A percentile compares a stretch with the other conserved stretches of the same genome.
Evolutionary conservation across 148 eudicot genomes (phyloP).

Genomic region (Spergularia bocconei): DNA sequence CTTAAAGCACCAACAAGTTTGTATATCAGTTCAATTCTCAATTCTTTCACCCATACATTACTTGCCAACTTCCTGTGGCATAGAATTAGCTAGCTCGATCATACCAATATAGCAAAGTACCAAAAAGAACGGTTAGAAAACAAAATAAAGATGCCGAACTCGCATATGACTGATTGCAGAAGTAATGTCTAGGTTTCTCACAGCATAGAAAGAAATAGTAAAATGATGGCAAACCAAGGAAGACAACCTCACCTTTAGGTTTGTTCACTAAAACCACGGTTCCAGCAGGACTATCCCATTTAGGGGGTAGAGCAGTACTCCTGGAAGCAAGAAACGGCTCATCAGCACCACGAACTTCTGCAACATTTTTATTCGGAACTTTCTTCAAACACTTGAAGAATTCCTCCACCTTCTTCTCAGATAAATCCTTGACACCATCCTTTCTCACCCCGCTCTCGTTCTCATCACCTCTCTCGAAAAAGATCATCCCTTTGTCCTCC

Average conservation of each 20-base stretch:
- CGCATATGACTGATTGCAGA: background rate
- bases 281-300: slow-evolving; percentile 82
- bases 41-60: background rate
- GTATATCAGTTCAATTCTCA: background rate
- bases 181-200: background rate
- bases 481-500: slow-evolving; percentile 61
- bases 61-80: background rate
- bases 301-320: slow-evolving; percentile 69
- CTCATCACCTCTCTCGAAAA: slow-evolving; percentile 53
- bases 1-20: background rate
- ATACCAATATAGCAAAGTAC: background rate
- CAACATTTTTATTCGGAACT: slow-evolving; percentile 52
- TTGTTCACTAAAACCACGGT: slow-evolving; percentile 86
- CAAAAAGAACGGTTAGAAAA: background rate
- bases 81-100: background rate
- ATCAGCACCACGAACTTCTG: slow-evolving; percentile 26
- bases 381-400: slow-evolving; percentile 93
- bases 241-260: slow-evolving; percentile 66
- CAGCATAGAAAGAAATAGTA: background rate
- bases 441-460: slow-evolving; percentile 27
- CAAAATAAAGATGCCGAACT: background rate
- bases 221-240: background rate
- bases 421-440: slow-evolving; percentile 43
- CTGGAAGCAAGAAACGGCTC: slow-evolving; percentile 81
- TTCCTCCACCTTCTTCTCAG: slow-evolving; percentile 90